phyloP scores from a whole-genome alignment of 495 filamentous ascomycete species.

The Talaromyces borbonicus region DNA sequence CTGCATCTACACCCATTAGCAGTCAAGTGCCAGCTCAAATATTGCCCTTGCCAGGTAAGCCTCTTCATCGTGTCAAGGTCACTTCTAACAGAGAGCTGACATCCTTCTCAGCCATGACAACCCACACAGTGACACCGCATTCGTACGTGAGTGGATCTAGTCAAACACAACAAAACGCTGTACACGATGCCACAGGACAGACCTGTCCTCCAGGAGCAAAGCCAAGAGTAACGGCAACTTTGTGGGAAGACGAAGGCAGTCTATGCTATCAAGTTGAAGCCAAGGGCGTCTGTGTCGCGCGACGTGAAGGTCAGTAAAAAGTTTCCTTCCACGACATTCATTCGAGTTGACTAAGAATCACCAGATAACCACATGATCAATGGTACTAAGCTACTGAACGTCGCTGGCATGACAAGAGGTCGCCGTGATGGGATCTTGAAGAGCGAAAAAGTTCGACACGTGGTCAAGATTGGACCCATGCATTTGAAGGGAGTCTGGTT shows the following conservation, averaged over 20 bases:
- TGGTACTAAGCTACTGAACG: conserved; percentile 92
- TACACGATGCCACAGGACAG: conserved; percentile 85
- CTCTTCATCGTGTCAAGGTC: conserved; percentile 9
- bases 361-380: conserved; percentile 99
- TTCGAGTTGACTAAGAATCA: conserved; percentile 6
- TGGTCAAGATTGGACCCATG: conserved; percentile 99
- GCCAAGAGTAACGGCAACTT: conserved; percentile 90
- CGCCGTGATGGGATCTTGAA: conserved; percentile 94
- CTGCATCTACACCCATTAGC: conserved; percentile 59
- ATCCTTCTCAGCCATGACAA: conserved; percentile 24
- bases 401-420: conserved; percentile 95
- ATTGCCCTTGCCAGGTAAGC: conserved; percentile 58
- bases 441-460: conserved; percentile 92
- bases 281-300: conserved; percentile 88
- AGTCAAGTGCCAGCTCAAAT: conserved; percentile 44
- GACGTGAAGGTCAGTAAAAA: conserved; percentile 70
- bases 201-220: conserved; percentile 93
- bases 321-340: not conserved
- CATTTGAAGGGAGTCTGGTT: conserved; percentile 98
- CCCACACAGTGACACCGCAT: conserved; percentile 34
- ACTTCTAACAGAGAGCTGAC: not conserved
- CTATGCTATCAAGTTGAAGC: conserved; percentile 97
- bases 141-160: conserved; percentile 41
- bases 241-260: conserved; percentile 98
- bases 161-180: conserved; percentile 40